phyloP scores from a whole-genome alignment of 495 filamentous ascomycete species.

The Neurospora hispaniola region DNA sequence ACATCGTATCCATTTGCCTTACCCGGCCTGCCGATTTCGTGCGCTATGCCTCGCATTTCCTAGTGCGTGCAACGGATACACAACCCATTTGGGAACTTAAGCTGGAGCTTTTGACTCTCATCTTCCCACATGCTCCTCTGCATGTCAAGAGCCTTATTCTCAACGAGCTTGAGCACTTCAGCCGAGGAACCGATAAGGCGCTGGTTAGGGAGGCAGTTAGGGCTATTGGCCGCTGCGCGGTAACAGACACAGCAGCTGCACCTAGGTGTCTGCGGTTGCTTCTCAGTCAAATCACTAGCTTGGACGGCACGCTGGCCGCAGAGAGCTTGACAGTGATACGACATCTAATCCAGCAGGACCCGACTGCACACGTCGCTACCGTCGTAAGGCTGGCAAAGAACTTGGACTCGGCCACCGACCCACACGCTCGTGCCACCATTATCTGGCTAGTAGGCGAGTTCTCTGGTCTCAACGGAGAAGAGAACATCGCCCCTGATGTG shows the following conservation, averaged over 20 bases:
- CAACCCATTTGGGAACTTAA: conserved; percentile 80
- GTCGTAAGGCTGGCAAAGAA: conserved; percentile 88
- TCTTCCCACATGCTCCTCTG: conserved; percentile 71
- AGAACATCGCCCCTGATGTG: conserved; percentile 88
- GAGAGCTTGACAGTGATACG: conserved; percentile 88
- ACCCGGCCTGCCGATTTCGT: conserved; percentile 64
- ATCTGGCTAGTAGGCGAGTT: conserved; percentile 98
- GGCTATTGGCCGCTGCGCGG: conserved; percentile 87
- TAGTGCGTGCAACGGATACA: conserved; percentile 72
- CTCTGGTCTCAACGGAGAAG: conserved; percentile 61
- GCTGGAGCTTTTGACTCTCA: conserved; percentile 75
- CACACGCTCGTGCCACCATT: conserved; percentile 81
- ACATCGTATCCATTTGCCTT: conserved; percentile 83
- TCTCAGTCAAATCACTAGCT: conserved; percentile 69
- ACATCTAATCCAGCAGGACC: conserved; percentile 89
- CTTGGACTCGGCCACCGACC: conserved; percentile 71
- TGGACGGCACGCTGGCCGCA: conserved; percentile 77
- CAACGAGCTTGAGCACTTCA: conserved; percentile 88
- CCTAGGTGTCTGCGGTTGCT: conserved; percentile 70
- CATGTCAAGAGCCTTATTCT: conserved; percentile 77
- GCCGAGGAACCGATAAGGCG: conserved; percentile 59
- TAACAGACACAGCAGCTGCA: conserved; percentile 58
- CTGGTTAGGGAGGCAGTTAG: conserved; percentile 80
- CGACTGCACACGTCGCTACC: conserved; percentile 59
- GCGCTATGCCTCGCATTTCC: conserved; percentile 75